Base-by-base conservation (phyloP, 169 alveolate species). In the Plasmodium reichenowi region DNA sequence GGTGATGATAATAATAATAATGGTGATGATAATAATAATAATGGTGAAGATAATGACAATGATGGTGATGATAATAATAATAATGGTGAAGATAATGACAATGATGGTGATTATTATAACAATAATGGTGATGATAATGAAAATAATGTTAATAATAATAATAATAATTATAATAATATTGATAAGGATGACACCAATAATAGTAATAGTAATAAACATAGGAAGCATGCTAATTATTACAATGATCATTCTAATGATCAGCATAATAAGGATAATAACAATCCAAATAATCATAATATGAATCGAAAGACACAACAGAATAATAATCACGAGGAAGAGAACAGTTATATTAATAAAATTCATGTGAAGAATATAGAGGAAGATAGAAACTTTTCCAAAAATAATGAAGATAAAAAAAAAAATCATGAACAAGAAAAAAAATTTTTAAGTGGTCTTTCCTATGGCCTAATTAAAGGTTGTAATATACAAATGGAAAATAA, bases 381-480 rank as follows among this genome's bases (percentile, higher is more conserved):
- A 60, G 3, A 56, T 56, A 56, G 22, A 56, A 56, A n/a, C 7
- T 56, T 60, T 60, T 60, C 70, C 7, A 60, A 24, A 6, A 13
- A 12, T 20, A 60, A 62, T 62, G 9, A 62, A 12, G 10, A 70
- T 70, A 50, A 70, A n/a, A 12, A 48, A 48, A 6, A 70, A 20
- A 12, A 72, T 22, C 7, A 29, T n/a, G 29, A 72, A 10, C 20
- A 54, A 13, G 58, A 22, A 15, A 52, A 72, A 1, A 17, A 47
- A 48, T 17, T 29, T 68, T 45, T 80, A 60, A 68, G 70, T 56
- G 20, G 56, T 1, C 17, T 80, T 68, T 80, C 90, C 0, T 68
- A 47, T 50, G 83, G 24, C 4, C 43, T 74, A 60, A 43, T 68
- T 54, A 60, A 54, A 72, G 17, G 17, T 26, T n/a, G 43, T 24